Evolutionary conservation across 164 flowering plant species (phyloP).

Genomic region (Nelumbo lutea): DNA sequence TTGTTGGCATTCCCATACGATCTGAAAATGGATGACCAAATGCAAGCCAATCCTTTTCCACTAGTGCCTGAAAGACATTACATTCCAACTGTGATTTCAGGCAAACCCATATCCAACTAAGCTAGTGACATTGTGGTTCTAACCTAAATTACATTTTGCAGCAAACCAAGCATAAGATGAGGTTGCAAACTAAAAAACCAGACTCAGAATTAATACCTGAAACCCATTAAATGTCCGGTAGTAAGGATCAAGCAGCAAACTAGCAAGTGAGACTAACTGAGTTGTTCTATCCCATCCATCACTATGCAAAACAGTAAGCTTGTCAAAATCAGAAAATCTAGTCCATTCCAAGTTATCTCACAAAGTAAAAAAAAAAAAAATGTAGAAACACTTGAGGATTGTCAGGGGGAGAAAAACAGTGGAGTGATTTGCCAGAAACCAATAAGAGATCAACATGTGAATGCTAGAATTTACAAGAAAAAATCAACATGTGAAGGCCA

Average conservation of each 20-base stretch:
- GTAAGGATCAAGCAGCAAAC: slow-evolving; percentile 94
- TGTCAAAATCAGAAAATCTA: no score
- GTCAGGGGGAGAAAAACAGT: no score
- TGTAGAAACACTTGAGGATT: no score
- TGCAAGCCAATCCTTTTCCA: slow-evolving; percentile 98
- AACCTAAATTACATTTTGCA: not conserved
- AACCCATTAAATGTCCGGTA: slow-evolving; percentile 90
- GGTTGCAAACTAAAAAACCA: no score
- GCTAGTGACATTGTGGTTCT: not conserved
- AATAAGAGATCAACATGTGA: no score
- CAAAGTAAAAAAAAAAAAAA: no score
- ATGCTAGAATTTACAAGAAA: no score
- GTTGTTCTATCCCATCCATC: slow-evolving; percentile 99
- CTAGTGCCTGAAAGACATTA: slow-evolving; percentile 65
- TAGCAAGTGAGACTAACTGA: slow-evolving; percentile 91
- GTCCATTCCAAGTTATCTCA: no score
- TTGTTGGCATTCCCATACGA: slow-evolving; percentile 75
- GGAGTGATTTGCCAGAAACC: no score
- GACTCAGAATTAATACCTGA: slow-evolving; percentile 55
- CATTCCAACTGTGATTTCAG: slow-evolving; percentile 2
- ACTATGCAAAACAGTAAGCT: slow-evolving; percentile 35
- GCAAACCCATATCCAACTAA: not conserved
- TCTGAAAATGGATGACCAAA: slow-evolving; percentile 99
- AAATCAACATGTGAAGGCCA: no score
- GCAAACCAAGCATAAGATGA: no score